Base-by-base conservation (phyloP, 163 green algal genomes). In the Prototheca wickerhamii region DNA sequence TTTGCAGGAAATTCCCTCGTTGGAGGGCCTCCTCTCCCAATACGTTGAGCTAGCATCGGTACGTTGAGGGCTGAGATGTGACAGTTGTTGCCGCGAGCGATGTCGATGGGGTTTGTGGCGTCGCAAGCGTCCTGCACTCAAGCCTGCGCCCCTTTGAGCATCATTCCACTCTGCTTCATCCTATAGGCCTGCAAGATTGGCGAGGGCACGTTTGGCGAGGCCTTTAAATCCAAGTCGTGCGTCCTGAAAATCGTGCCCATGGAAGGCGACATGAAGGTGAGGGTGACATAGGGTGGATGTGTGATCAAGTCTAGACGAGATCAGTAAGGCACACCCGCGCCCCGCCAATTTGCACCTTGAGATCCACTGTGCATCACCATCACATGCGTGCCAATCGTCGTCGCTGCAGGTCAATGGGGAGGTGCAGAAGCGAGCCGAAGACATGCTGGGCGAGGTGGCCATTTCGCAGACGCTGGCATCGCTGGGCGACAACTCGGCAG, bases 241-340 rank as follows among this genome's bases (percentile, higher is more conserved):
- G 87, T 96, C 53, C 75, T 95, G 71, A 97, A 97, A 73, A 83
- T 97, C 44, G 84, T 97, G 58, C 91, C 91, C 20, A 88, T 97
- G 70, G 92, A 91, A 53, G 91, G 91, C 15, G 57, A 67, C 18
- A 21, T 60, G 23, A 60, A 60, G 53, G 30, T 43, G 29, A 56
- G 37, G 37, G n/a, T n/a, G n/a, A n/a, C n/a, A n/a, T n/a, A n/a
- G n/a, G n/a, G n/a, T n/a, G n/a, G n/a, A n/a, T n/a, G 37, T 15
- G 37, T 44, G 10, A 44, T 44, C 37, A 44, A 15, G 37, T 15
- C 37, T 44, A 15, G 37, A 10, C 10, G 37, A 15, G 37, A 44
- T 15, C 37, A n/a, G n/a, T n/a, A n/a, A n/a, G n/a, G n/a, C n/a
- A n/a, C n/a, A n/a, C n/a, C n/a, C n/a, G n/a, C n/a, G n/a, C n/a